Percentiles rank a stretch among this genome's conserved stretches.
phyloP scores from a whole-genome alignment of 2,329 filamentous ascomycete genomes.

The Monilinia aucupariae region DNA sequence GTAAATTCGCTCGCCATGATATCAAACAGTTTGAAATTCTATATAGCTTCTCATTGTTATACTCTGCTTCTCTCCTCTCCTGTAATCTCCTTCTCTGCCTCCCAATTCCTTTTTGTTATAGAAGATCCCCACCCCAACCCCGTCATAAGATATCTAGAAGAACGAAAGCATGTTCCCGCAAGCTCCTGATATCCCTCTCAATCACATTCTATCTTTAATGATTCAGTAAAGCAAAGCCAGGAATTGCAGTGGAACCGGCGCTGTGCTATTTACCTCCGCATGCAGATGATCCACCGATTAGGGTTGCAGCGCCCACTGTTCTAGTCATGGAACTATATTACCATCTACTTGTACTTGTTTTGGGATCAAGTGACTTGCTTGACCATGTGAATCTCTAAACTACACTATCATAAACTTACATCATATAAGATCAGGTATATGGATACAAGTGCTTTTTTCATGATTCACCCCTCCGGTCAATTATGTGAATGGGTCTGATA shows the following conservation, averaged over 20 bases:
- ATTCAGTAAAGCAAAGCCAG: no score
- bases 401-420: fast-evolving
- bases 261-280: neutral
- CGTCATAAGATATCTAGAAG: no score
- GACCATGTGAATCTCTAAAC: neutral
- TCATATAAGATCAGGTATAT: neutral
- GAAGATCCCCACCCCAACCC: no score
- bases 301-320: neutral
- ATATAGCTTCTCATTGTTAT: no score
- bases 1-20: no score
- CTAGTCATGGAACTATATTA: neutral
- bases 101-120: no score
- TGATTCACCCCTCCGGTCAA: neutral
- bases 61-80: no score
- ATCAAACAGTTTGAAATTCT: no score
- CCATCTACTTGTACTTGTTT: neutral
- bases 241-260: neutral
- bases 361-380: neutral
- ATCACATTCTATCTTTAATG: no score
- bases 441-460: neutral
- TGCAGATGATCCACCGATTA: neutral
- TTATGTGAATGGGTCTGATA: neutral
- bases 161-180: no score
- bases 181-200: no score
- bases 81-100: no score